phyloP scores from a whole-genome alignment of 2,329 filamentous ascomycete genomes.

The Byssochlamys sp. region DNA sequence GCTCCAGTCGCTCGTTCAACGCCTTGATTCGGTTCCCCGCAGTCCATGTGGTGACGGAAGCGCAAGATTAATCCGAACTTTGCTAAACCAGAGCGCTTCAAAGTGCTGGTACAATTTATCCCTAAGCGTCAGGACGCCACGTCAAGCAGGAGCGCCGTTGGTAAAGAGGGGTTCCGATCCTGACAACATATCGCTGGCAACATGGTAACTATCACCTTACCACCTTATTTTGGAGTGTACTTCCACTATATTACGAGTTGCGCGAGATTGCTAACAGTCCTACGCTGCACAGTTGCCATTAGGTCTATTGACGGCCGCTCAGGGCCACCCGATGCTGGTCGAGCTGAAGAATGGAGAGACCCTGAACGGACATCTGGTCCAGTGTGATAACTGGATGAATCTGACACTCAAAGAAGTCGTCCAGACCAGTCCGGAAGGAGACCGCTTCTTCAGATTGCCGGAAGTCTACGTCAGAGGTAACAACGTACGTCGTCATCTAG shows the following conservation, averaged over 20 bases:
- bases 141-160: background rate
- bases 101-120: background rate
- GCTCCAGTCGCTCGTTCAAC: background rate
- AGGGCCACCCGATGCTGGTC: slow-evolving; percentile 95
- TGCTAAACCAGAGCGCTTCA: background rate
- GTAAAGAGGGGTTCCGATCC: background rate
- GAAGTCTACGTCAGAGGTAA: slow-evolving; percentile 97
- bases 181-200: background rate
- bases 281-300: slow-evolving; percentile 45
- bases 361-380: slow-evolving; percentile 87
- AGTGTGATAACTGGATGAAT: slow-evolving; percentile 99
- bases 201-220: background rate
- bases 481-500: slow-evolving; percentile 56
- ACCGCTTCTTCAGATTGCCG: slow-evolving; percentile 82
- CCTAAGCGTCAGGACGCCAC: background rate
- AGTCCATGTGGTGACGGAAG: background rate
- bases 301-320: slow-evolving; percentile 84
- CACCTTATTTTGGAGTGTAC: background rate
- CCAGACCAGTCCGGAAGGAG: slow-evolving; percentile 87
- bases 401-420: slow-evolving; percentile 93
- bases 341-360: slow-evolving; percentile 97
- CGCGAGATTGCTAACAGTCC: background rate
- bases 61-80: background rate
- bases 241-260: slow-evolving; percentile 3
- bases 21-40: background rate